Base-by-base conservation (phyloP, 2,329 filamentous ascomycete genomes). In the Stemphylium lycopersici region DNA sequence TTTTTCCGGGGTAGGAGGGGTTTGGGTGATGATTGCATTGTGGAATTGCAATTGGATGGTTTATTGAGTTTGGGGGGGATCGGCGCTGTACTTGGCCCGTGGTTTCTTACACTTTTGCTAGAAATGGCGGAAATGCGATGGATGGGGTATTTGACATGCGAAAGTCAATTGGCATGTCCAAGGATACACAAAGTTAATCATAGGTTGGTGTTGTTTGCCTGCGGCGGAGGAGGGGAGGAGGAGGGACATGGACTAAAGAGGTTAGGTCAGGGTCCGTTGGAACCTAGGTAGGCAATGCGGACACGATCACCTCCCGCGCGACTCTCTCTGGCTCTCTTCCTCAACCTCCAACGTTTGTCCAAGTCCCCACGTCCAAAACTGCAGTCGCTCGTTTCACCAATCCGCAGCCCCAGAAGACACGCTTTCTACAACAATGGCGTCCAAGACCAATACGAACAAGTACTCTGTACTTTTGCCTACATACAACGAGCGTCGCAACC, bases 401-500 rank as follows among this genome's bases (percentile, higher is more conserved):
- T 62, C 45, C 48, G 46, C 50, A 62, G 52, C 55, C 24, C 24
- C 7, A 3, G 24, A 50, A 54, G 52, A 46, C 59, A 34, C 51
- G 48, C 43, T 45, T 29, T 4, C 20, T 11, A 29, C 57, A 65
- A 60, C 20, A 13, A 74, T 74, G 70, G 63, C 69, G 36, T 65
- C 66, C 12, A 65, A 58, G 51, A 69, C 75, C 43, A 65, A 76
- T 43, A 80, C 82, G 64, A 83, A 95, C 83, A 96, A 93, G 80
- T 99, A 97, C 84, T 96, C 93, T 65, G 89, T 99, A 74, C 93
- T 99, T 74, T 87, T 99, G 63, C 95, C 95, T 53, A 99, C 95
- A 59, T 99, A 96, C 86, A 98, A 99, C 78, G 95, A 99, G 85
- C 91, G 95, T 74, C 88, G 87, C 77, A 99, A 99, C 80, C 87